These are phyloP conservation scores for Physcomitrium patens DNA, from an alignment of 225 moss, liverwort and hornwort species.

Conservation along the genomic window DNA sequence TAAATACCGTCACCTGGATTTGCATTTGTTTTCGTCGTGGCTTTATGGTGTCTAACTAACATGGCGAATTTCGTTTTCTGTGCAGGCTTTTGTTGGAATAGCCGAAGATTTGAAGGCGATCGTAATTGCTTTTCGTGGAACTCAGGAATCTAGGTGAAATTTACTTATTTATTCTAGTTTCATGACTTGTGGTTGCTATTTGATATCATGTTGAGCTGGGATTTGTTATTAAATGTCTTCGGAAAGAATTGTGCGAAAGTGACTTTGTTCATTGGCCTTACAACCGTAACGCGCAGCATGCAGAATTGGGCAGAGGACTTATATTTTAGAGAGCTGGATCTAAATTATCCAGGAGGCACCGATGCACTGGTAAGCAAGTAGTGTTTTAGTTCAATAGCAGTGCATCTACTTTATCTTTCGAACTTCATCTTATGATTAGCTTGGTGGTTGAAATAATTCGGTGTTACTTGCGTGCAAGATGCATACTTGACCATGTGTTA, in stretches of 20 bases:
- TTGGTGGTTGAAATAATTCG: slow-evolving; percentile 4
- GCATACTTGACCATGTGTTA: slow-evolving; percentile 1
- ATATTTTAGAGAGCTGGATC: slow-evolving; percentile 88
- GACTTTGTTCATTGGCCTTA: not conserved
- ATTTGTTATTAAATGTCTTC: not conserved
- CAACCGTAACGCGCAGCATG: slow-evolving; percentile 49
- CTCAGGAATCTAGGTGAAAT: slow-evolving; percentile 70
- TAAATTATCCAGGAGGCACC: slow-evolving; percentile 85
- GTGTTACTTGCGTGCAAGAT: slow-evolving; percentile 15
- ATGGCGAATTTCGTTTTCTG: slow-evolving; percentile 34
- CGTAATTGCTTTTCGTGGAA: slow-evolving; percentile 88
- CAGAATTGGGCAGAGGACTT: slow-evolving; percentile 94
- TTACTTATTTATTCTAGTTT: not conserved
- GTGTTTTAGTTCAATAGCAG: slow-evolving; percentile 13
- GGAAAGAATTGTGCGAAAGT: not conserved
- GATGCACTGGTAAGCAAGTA: slow-evolving; percentile 65
- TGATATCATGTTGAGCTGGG: not conserved
- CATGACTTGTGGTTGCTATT: not conserved
- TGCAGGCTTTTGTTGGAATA: slow-evolving; percentile 86
- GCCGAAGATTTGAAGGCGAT: slow-evolving; percentile 79
- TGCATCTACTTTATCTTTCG: not conserved
- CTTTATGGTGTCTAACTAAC: not conserved
- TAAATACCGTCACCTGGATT: not conserved
- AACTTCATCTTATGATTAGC: not conserved
- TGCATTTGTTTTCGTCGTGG: not conserved